Evolutionary conservation across 2,329 filamentous ascomycete species (phyloP), one percentile per base, ranked within the genome.

Genomic region (Alternaria rosae): DNA sequence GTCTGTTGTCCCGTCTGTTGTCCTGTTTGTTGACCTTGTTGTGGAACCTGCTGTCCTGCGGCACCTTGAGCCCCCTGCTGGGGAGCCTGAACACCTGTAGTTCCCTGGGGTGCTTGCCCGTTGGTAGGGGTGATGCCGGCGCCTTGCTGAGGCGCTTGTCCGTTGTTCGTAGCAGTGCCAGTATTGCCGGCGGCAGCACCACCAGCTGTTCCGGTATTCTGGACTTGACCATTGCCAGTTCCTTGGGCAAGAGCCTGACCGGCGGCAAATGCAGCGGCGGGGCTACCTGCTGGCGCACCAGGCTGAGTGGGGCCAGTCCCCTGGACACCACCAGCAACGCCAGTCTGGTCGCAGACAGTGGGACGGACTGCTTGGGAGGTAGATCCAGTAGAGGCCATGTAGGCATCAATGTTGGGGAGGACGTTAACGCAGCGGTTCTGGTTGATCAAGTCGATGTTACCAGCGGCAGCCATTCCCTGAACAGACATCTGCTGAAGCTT

Each of bases 371-470:
- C 70, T 67, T 71, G 72, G 42, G 65, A 70, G 35, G 55, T 56
- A 20, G 73, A 74, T 21, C 76, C 76, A 26, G 76, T 76, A 28
- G 75, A 74, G 17, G 75, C 74, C 70, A 78, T 73, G 64, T 78
- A 78, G 41, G 75, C 75, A 61, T 78, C 76, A 41, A 78, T 78
- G 67, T 77, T 77, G 54, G 76, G 76, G 13, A 78, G 68, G n/a
- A 78, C 61, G 57, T 78, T 78, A 41, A 72, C 71, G 65, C 76
- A 78, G 43, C 76, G 75, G 69, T 78, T 78, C 70, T 77, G 74
- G 67, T 75, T 77, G 68, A 78, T 78, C 70, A 77, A 59, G 51
- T 78, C 74, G 56, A 78, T 77, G 67, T 78, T 76, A 41, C 59
- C 64, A 12, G 64, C 70, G 6, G 76, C 73, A 51, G 73, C 75